Evolutionary conservation across 495 filamentous ascomycete species (phyloP).

Genomic region (Penicillium angulare): DNA sequence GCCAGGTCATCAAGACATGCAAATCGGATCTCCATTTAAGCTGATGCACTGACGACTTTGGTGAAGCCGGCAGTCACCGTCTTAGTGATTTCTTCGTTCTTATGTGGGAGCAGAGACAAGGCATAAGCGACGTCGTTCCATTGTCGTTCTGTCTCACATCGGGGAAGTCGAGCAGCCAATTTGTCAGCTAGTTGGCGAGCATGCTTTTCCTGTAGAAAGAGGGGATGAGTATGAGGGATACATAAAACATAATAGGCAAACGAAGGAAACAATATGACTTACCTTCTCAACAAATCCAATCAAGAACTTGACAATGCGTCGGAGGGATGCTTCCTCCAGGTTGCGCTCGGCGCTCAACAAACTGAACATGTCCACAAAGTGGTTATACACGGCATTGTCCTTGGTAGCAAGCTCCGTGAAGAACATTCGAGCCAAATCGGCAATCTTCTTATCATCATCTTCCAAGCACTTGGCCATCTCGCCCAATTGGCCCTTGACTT

Average conservation of each 20-base stretch:
- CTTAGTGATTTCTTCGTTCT: constrained; percentile 96
- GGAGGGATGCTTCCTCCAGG: constrained; percentile 80
- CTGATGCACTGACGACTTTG: constrained; percentile 69
- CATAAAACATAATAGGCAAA: neutral
- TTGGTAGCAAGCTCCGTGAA: constrained; percentile 96
- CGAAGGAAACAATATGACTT: too few relatives aligned
- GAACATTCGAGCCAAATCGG: constrained; percentile 95
- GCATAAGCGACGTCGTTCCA: constrained; percentile 98
- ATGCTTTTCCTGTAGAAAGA: constrained; percentile 84
- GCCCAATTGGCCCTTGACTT: constrained; percentile 98
- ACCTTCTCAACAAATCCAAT: constrained; percentile 97
- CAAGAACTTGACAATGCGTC: constrained; percentile 86
- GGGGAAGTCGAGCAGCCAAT: constrained; percentile 77
- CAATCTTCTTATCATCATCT: constrained; percentile 88
- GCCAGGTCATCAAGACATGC: constrained; percentile 10
- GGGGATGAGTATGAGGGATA: constrained; percentile 7
- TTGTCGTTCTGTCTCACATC: constrained; percentile 89
- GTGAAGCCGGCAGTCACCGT: constrained; percentile 74
- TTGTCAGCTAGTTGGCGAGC: constrained; percentile 94
- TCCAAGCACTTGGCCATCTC: constrained; percentile 99
- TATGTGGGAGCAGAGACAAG: constrained; percentile 84
- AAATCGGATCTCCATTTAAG: constrained; percentile 40
- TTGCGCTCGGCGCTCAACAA: constrained; percentile 77
- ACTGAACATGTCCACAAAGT: constrained; percentile 99
- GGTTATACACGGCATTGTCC: constrained; percentile 98